Evolutionary conservation across 768 basidiomycete species (phyloP).

Genomic region (Dendrothele bispora): DNA sequence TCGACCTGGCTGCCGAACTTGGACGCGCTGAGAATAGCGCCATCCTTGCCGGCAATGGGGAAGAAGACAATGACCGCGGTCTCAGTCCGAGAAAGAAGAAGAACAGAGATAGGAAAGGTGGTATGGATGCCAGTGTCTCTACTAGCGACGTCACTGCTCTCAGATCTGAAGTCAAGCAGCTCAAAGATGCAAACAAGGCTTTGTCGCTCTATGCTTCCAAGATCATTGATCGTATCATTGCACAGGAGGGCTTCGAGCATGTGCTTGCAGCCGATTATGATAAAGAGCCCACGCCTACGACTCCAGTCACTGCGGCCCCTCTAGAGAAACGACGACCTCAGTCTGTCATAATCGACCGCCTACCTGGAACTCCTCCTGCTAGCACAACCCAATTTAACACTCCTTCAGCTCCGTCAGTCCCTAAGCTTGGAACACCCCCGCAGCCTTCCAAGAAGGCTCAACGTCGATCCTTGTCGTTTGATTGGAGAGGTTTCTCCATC

Average conservation of each 20-base stretch:
- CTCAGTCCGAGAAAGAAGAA: constrained; percentile 48
- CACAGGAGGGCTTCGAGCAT: constrained; percentile 95
- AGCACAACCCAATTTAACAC: constrained; percentile 21
- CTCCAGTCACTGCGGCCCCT: constrained; percentile 34
- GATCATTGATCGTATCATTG: constrained; percentile 96
- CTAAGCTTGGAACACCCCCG: constrained; percentile 12
- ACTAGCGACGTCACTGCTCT: constrained; percentile 72
- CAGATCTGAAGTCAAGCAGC: constrained; percentile 82
- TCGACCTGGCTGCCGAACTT: constrained; percentile 89
- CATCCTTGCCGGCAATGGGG: constrained; percentile 54
- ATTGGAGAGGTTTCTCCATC: constrained; percentile 79
- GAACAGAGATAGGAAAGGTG: constrained; percentile 40
- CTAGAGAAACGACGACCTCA: constrained; percentile 56
- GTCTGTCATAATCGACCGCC: constrained; percentile 53
- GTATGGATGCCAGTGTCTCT: constrained; percentile 42
- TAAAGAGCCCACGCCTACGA: constrained; percentile 49
- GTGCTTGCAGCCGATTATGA: constrained; percentile 93
- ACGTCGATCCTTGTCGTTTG: constrained; percentile 80
- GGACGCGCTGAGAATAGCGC: constrained; percentile 91
- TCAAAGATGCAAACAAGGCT: constrained; percentile 96
- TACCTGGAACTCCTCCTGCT: constrained; percentile 33
- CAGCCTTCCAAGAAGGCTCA: constrained; percentile 42
- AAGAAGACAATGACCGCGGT: constrained; percentile 52
- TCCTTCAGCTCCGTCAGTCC: constrained; percentile 22
- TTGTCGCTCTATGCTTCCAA: constrained; percentile 94